These are phyloP conservation scores for Colletotrichum tofieldiae DNA, from an alignment of 2,329 filamentous ascomycete species.

Conservation along the genomic window DNA sequence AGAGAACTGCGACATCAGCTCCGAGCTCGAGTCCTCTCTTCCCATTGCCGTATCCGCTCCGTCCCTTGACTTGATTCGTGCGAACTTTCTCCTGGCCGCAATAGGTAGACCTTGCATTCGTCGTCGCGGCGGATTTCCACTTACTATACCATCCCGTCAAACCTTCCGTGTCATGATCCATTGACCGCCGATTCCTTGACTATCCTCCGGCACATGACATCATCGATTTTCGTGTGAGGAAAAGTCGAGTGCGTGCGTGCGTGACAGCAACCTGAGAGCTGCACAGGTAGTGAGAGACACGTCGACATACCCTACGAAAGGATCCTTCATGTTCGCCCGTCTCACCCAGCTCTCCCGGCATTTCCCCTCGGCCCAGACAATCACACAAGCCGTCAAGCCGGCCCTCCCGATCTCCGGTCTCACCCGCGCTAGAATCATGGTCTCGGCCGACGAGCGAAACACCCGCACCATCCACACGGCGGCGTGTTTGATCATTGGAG, in stretches of 20 bases:
- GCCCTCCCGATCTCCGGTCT: slow-evolving; percentile 45
- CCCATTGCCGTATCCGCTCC: slow-evolving; percentile 23
- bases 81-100: slow-evolving; percentile 7
- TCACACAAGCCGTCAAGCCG: slow-evolving; percentile 49
- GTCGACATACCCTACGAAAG: not conserved
- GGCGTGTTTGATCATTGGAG: slow-evolving; percentile 95
- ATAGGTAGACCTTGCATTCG: slow-evolving; percentile 2
- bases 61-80: slow-evolving; percentile 32
- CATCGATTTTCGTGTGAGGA: slow-evolving; percentile 8
- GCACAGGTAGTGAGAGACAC: not conserved
- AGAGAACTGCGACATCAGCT: not conserved
- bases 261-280: not conserved
- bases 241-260: not conserved
- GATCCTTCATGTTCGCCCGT: slow-evolving; percentile 79
- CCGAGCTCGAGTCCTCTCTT: slow-evolving; percentile 1
- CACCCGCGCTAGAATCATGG: slow-evolving; percentile 57
- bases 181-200: not conserved
- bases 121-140: not conserved
- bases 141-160: not conserved
- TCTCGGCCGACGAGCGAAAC: slow-evolving; percentile 68
- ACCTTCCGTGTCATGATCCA: slow-evolving; percentile 6
- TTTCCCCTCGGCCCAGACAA: slow-evolving; percentile 58
- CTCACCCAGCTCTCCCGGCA: slow-evolving; percentile 82
- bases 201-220: slow-evolving; percentile 6
- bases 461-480: slow-evolving; percentile 86